Evolutionary conservation across 805 yeast genomes (phyloP).

Genomic region (Monosporozyma aerobia): DNA sequence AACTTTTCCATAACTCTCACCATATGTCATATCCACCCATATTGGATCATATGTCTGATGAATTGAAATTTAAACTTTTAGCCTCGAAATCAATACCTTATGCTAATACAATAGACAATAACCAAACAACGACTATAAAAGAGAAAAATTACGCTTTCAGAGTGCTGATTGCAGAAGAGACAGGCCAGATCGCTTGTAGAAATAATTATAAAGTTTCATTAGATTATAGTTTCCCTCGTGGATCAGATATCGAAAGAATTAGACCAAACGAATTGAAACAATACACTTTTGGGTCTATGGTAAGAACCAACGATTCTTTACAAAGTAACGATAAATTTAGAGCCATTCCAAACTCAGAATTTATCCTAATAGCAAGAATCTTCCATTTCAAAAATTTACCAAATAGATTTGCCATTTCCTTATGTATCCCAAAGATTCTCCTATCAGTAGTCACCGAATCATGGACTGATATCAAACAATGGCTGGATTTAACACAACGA

Average conservation of each 20-base stretch:
- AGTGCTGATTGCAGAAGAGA: slow-evolving; percentile 31
- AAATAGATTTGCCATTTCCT: slow-evolving; percentile 28
- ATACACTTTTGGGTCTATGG: slow-evolving; percentile 34
- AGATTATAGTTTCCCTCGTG: slow-evolving; percentile 26
- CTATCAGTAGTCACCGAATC: slow-evolving; percentile 25
- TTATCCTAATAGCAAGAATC: slow-evolving; percentile 29
- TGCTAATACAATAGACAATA: not conserved
- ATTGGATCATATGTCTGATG: slow-evolving; percentile 24
- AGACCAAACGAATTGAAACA: slow-evolving; percentile 30
- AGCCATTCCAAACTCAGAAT: slow-evolving; percentile 21
- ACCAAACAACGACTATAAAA: not conserved
- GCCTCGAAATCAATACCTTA: slow-evolving; percentile 18
- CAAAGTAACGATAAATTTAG: slow-evolving; percentile 23
- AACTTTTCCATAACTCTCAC: not conserved
- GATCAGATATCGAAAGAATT: slow-evolving; percentile 19
- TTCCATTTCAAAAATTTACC: slow-evolving; percentile 20
- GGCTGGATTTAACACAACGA: slow-evolving; percentile 25
- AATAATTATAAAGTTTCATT: slow-evolving; percentile 29
- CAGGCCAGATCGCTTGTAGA: slow-evolving; percentile 30
- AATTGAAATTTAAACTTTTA: slow-evolving; percentile 20
- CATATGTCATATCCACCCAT: slow-evolving; percentile 9
- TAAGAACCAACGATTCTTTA: slow-evolving; percentile 24
- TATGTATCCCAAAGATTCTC: slow-evolving; percentile 24
- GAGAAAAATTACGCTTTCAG: slow-evolving; percentile 20
- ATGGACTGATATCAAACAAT: slow-evolving; percentile 26